A percentile compares a stretch with the other conserved stretches of the same genome.
phyloP scores from a whole-genome alignment of 139 green algal species.

The Mychonastes homosphaera region DNA sequence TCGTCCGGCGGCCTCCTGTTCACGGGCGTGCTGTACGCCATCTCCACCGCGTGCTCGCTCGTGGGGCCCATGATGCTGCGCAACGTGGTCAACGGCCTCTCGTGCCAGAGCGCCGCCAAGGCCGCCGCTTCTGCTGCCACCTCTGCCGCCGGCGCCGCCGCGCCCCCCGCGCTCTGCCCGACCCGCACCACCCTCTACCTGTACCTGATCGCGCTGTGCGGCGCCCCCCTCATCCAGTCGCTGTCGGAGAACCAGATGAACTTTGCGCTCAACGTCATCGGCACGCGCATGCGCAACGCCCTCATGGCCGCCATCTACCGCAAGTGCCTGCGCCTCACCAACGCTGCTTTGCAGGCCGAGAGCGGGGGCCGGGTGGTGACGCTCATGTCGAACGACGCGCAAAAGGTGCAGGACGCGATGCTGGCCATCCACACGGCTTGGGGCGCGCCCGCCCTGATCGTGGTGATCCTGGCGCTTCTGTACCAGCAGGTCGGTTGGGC shows the following conservation, averaged over 20 bases:
- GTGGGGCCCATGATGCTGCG: constrained; percentile 45
- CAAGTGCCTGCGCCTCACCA: constrained; percentile 64
- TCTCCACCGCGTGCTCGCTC: constrained; percentile 26
- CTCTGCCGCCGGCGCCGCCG: background rate
- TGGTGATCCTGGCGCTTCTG: constrained; percentile 67
- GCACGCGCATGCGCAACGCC: constrained; percentile 43
- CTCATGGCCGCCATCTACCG: constrained; percentile 82
- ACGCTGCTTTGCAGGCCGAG: constrained; percentile 18
- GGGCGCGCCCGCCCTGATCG: constrained; percentile 57
- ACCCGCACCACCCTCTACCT: background rate
- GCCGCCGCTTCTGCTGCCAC: constrained; percentile 13
- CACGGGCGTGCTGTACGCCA: constrained; percentile 27
- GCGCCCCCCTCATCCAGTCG: constrained; percentile 46
- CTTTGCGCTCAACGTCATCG: constrained; percentile 39
- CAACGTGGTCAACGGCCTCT: constrained; percentile 25
- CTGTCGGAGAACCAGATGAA: constrained; percentile 33
- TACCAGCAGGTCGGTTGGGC: constrained; percentile 69
- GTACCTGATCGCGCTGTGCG: constrained; percentile 34
- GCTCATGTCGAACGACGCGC: constrained; percentile 61
- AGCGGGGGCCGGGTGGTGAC: constrained; percentile 47
- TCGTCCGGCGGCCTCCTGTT: constrained; percentile 20
- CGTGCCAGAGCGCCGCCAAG: constrained; percentile 12
- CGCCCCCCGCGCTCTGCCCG: background rate
- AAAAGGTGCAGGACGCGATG: constrained; percentile 60
- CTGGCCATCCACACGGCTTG: constrained; percentile 52